phyloP scores from a whole-genome alignment of 495 filamentous ascomycete genomes.

The Annulohypoxylon nitens region DNA sequence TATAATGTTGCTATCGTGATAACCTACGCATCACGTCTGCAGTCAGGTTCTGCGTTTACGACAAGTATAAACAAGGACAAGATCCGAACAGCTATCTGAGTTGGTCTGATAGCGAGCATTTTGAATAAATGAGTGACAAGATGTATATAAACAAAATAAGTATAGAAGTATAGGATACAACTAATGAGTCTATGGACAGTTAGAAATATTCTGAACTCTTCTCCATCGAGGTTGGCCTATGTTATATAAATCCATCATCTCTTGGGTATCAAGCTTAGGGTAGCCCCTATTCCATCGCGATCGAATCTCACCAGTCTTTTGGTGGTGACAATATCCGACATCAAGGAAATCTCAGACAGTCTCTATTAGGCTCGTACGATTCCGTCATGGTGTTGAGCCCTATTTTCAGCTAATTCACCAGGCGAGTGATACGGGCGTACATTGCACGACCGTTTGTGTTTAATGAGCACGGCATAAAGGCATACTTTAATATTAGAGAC shows the following conservation, averaged over 20 bases:
- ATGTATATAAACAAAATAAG: conserved; percentile 8
- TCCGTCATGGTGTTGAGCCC: conserved; percentile 20
- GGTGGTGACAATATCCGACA: conserved; percentile 13
- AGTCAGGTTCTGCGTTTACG: conserved; percentile 36
- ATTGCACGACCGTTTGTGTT: conserved; percentile 49
- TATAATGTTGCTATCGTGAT: neutral
- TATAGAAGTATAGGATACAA: neutral
- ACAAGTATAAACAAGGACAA: conserved; percentile 38
- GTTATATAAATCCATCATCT: conserved; percentile 21
- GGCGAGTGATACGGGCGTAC: conserved; percentile 29
- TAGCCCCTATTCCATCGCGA: neutral
- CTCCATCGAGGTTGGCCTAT: neutral
- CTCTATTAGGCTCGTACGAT: conserved; percentile 17
- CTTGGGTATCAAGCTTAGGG: neutral
- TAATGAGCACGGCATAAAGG: conserved; percentile 17
- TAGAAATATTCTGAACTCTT: neutral
- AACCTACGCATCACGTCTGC: conserved; percentile 44
- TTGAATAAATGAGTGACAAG: conserved; percentile 20
- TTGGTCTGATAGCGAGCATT: conserved; percentile 33
- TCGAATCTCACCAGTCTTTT: neutral
- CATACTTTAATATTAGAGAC: conserved; percentile 15
- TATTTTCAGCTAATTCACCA: conserved; percentile 25
- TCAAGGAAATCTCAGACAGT: conserved; percentile 27
- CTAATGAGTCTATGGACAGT: neutral
- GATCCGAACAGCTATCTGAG: conserved; percentile 38